phyloP scores from a whole-genome alignment of 805 yeast species.

The Candida silvicultrix region DNA sequence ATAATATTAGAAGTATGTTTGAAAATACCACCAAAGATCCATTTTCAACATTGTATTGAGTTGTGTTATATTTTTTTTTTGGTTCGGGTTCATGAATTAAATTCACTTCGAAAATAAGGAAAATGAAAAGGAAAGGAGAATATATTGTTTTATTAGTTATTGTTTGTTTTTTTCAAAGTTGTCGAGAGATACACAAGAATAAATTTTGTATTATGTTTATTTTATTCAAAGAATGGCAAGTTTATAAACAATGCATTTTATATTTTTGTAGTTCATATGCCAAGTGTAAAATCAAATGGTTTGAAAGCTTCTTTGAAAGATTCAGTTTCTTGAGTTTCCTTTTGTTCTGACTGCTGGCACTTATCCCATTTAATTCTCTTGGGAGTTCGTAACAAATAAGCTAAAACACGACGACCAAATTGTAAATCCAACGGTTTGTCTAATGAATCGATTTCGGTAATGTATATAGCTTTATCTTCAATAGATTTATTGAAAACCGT shows the following conservation, averaged over 20 bases:
- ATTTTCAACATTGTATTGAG: slow-evolving; percentile 22
- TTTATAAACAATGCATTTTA: background rate
- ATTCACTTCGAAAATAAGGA: background rate
- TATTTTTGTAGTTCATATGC: background rate
- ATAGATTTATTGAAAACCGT: slow-evolving; percentile 28
- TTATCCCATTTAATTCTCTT: slow-evolving; percentile 71
- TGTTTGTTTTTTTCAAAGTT: background rate
- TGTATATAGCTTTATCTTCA: slow-evolving; percentile 23
- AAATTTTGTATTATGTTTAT: background rate
- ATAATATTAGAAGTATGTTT: slow-evolving; percentile 20
- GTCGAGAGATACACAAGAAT: background rate
- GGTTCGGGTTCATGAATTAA: too few species aligned
- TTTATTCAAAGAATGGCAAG: background rate
- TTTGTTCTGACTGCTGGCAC: slow-evolving; percentile 57
- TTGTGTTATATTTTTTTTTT: background rate
- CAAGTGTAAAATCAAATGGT: slow-evolving; percentile 44
- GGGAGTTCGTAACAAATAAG: slow-evolving; percentile 52
- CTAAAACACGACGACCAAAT: slow-evolving; percentile 77
- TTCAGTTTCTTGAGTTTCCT: slow-evolving; percentile 60
- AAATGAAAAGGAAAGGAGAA: background rate
- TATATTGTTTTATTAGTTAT: background rate
- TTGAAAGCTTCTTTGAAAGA: slow-evolving; percentile 51
- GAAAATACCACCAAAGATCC: slow-evolving; percentile 18
- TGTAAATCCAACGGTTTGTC: slow-evolving; percentile 59
- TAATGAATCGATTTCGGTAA: slow-evolving; percentile 23